These are phyloP conservation scores for Ophiostoma ips DNA, from an alignment of 2,329 filamentous ascomycete genomes.

Conservation along the genomic window DNA sequence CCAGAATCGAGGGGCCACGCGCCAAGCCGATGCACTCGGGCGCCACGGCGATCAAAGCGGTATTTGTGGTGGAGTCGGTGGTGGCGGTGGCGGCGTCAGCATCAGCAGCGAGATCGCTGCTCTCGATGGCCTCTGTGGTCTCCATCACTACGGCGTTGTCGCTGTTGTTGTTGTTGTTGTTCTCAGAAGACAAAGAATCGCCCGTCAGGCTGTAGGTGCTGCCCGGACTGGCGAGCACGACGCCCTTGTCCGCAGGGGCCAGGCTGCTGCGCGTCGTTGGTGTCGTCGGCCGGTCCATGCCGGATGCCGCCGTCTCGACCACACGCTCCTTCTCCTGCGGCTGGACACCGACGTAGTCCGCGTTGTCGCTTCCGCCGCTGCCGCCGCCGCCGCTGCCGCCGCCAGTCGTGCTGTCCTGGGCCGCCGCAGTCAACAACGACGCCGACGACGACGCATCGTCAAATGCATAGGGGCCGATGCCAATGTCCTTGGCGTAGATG, in stretches of 20 bases:
- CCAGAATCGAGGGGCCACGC: constrained; percentile 19
- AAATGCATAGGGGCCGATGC: constrained; percentile 12
- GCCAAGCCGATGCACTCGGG: constrained; percentile 21
- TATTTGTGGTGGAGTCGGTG: not conserved
- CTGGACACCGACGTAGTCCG: not conserved
- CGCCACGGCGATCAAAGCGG: constrained; percentile 8
- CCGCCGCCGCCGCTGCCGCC: too few species aligned
- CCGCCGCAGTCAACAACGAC: not conserved
- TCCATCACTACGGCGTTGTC: not conserved
- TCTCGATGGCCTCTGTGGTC: not conserved
- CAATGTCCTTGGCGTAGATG: constrained; percentile 14
- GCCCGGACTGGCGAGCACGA: not conserved
- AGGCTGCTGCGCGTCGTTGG: not conserved
- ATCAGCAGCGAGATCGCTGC: not conserved
- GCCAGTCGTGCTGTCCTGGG: too few species aligned
- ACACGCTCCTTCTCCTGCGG: not conserved
- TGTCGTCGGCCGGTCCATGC: not conserved
- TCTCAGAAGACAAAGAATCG: not conserved
- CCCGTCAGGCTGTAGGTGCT: constrained; percentile 6
- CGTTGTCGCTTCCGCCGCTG: not conserved
- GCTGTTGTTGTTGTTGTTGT: too few species aligned
- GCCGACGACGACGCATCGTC: not conserved
- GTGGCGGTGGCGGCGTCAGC: too few species aligned
- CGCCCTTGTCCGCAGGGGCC: not conserved
- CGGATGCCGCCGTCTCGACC: too few species aligned